Evolutionary conservation across 164 flowering plant species (phyloP).

Genomic region (Cinnamomum chago): DNA sequence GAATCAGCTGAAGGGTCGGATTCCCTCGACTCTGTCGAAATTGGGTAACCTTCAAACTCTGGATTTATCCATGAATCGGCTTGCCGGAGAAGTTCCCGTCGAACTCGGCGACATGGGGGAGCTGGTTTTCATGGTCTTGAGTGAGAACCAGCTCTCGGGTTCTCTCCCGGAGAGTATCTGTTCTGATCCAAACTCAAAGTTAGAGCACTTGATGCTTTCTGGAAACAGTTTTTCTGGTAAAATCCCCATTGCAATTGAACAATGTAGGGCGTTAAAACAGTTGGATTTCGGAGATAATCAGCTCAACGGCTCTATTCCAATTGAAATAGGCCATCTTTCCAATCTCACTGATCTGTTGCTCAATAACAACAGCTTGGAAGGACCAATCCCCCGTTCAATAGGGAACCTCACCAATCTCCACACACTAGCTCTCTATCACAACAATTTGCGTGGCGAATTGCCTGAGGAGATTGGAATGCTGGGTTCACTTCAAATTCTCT

Average conservation of each 20-base stretch:
- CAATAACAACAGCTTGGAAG: conserved; percentile 74
- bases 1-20: conserved; percentile 59
- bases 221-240: conserved; percentile 50
- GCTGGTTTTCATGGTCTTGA: conserved; percentile 56
- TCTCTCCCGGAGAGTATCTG: conserved; percentile 50
- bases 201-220: conserved; percentile 54
- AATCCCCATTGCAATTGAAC: conserved; percentile 49
- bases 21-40: conserved; percentile 54
- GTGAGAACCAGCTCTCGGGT: conserved; percentile 68
- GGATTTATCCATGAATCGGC: conserved; percentile 72
- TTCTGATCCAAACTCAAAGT: conserved; percentile 42
- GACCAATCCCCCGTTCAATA: conserved; percentile 54
- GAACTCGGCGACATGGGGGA: conserved; percentile 53
- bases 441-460: conserved; percentile 53
- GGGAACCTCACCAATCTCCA: conserved; percentile 64
- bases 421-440: conserved; percentile 63
- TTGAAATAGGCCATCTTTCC: conserved; percentile 44
- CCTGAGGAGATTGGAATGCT: conserved; percentile 74
- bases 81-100: conserved; percentile 59
- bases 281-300: conserved; percentile 78
- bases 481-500: conserved; percentile 55
- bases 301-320: conserved; percentile 65
- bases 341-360: conserved; percentile 61
- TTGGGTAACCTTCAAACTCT: conserved; percentile 61
- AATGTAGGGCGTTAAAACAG: conserved; percentile 49